A percentile compares a stretch with the other conserved stretches of the same genome.
Conservation (phyloP, 129 eudicot genomes). For the Centaurea solstitialis region DNA sequence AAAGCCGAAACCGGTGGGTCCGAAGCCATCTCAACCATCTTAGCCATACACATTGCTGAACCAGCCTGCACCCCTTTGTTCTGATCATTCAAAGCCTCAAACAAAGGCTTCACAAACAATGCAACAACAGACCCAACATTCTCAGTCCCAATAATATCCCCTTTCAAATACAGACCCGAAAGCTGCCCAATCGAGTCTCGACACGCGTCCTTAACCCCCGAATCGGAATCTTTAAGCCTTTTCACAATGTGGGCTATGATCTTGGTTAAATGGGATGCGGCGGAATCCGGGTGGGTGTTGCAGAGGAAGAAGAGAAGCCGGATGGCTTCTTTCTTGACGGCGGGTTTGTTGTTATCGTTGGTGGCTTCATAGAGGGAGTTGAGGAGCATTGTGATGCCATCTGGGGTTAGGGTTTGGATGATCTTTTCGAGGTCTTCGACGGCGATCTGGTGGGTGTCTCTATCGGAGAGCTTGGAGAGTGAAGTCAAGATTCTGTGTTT, state of each 20-base stretch:
- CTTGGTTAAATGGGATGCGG: conserved; percentile 75
- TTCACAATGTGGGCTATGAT: conserved; percentile 75
- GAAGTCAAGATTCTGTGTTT: conserved; percentile 74
- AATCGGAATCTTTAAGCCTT: conserved; percentile 81
- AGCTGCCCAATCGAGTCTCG: conserved; percentile 78
- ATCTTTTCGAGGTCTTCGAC: conserved; percentile 83
- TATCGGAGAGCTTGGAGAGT: conserved; percentile 80
- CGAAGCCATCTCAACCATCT: conserved; percentile 75
- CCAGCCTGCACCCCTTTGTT: conserved; percentile 83
- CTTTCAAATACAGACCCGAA: conserved; percentile 62
- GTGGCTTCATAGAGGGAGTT: conserved; percentile 83
- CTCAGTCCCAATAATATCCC: conserved; percentile 52
- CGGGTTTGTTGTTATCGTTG: conserved; percentile 52
- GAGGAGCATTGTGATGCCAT: conserved; percentile 78
- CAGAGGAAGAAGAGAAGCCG: conserved; percentile 68
- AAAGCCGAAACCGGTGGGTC: conserved; percentile 68
- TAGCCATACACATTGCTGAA: conserved; percentile 83
- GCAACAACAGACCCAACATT: conserved; percentile 66
- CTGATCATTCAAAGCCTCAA: conserved; percentile 88
- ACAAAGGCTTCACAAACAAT: conserved; percentile 84
- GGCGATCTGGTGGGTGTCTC: conserved; percentile 98
- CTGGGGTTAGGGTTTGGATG: conserved; percentile 71
- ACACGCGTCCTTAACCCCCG: conserved; percentile 79
- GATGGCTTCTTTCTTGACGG: conserved; percentile 75
- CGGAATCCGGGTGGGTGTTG: conserved; percentile 63